Conservation (phyloP, 2,329 filamentous ascomycete genomes). For the Pleomassaria siparia region DNA sequence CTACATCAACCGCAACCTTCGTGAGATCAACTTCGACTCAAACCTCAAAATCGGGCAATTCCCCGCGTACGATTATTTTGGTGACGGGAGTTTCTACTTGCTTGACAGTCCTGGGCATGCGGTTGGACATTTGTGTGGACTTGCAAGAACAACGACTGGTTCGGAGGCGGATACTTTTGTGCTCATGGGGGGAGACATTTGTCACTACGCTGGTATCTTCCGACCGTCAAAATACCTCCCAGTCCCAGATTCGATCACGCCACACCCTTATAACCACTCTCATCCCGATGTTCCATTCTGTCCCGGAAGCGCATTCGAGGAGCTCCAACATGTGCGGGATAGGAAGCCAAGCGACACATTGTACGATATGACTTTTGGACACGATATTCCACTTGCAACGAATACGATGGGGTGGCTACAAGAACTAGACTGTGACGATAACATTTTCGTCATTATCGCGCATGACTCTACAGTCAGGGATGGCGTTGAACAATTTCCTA, state of each 20-base stretch:
- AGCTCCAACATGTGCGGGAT: slow-evolving; percentile 17
- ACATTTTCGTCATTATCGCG: slow-evolving; percentile 29
- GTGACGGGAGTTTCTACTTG: slow-evolving; percentile 59
- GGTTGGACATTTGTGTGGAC: slow-evolving; percentile 53
- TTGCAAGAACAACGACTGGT: slow-evolving; percentile 46
- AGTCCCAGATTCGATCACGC: slow-evolving; percentile 20
- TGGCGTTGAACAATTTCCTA: slow-evolving; percentile 27
- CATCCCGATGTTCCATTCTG: slow-evolving; percentile 13
- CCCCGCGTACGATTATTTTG: slow-evolving; percentile 56
- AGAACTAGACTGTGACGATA: slow-evolving; percentile 23
- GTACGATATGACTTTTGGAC: slow-evolving; percentile 22
- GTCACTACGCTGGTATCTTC: slow-evolving; percentile 28
- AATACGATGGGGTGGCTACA: slow-evolving; percentile 22
- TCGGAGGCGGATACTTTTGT: slow-evolving; percentile 21
- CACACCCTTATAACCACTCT: slow-evolving; percentile 15
- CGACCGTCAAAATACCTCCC: slow-evolving; percentile 25
- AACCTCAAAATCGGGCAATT: slow-evolving; percentile 47
- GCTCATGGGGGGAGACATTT: slow-evolving; percentile 30
- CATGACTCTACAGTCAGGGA: slow-evolving; percentile 29
- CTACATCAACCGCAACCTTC: slow-evolving; percentile 22
- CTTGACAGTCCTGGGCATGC: slow-evolving; percentile 57
- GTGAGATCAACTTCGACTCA: slow-evolving; percentile 23
- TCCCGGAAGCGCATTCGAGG: slow-evolving; percentile 20
- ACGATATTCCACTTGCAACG: slow-evolving; percentile 21
- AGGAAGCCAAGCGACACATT: slow-evolving; percentile 11